Evolutionary conservation across 1,139 yeast genomes (phyloP).

Genomic region (Scheffersomyces lignicola): DNA sequence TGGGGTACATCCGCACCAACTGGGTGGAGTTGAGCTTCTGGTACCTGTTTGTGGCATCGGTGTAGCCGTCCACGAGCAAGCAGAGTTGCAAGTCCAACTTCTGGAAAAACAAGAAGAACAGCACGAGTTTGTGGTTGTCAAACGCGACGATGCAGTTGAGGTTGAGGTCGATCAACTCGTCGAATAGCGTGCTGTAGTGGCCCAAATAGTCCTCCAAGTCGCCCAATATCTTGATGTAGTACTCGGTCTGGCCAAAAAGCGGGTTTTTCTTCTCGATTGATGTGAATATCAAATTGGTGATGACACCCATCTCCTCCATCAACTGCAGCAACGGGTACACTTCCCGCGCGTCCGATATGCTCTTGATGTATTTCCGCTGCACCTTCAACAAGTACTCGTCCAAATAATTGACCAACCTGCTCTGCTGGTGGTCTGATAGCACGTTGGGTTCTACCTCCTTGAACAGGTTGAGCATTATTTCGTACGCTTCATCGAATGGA

Average conservation of each 20-base stretch:
- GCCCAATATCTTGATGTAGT: conserved; percentile 60
- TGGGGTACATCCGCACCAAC: conserved; percentile 45
- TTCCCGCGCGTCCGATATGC: conserved; percentile 40
- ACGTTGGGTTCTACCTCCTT: conserved; percentile 6
- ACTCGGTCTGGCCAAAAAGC: conserved; percentile 59
- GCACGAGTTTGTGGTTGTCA: conserved; percentile 18
- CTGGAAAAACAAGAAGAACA: conserved; percentile 41
- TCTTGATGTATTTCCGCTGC: conserved; percentile 66
- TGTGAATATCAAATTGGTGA: conserved; percentile 60
- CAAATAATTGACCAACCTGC: conserved; percentile 57
- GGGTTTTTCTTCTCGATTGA: conserved; percentile 32
- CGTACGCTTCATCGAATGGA: conserved; percentile 30
- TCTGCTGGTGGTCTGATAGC: conserved; percentile 34
- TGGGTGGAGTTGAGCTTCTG: conserved; percentile 42
- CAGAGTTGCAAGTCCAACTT: conserved; percentile 43
- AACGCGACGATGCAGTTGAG: conserved; percentile 4
- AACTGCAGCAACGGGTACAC: conserved; percentile 41
- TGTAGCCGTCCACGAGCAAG: conserved; percentile 41
- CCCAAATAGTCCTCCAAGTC: conserved; percentile 63
- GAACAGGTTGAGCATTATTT: conserved; percentile 9
- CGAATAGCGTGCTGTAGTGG: conserved; percentile 32
- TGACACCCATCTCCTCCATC: conserved; percentile 42
- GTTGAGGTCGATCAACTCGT: conserved; percentile 6
- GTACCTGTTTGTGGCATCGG: conserved; percentile 9
- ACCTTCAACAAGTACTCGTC: conserved; percentile 59